A percentile compares a stretch with the other conserved stretches of the same genome.
Evolutionary conservation across 768 basidiomycete genomes (phyloP).

Genomic region (Tulasnella calospora): DNA sequence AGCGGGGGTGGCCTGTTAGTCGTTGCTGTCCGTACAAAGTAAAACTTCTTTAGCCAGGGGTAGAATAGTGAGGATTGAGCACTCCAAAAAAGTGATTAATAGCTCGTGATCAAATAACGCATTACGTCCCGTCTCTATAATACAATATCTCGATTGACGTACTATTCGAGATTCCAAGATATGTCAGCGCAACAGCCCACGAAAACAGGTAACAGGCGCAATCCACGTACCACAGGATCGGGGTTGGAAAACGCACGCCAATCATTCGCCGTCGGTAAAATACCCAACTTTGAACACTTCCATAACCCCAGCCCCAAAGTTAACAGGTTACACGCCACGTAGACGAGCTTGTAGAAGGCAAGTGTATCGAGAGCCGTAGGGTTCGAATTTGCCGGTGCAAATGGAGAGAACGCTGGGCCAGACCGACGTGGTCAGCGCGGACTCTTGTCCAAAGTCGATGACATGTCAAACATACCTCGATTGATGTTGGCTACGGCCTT

Average conservation of each 20-base stretch:
- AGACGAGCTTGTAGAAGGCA: conserved; percentile 64
- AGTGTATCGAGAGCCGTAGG: conserved; percentile 48
- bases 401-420: conserved; percentile 52
- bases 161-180: background rate
- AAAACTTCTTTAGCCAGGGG: background rate
- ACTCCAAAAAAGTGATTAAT: background rate
- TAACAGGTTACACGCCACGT: conserved; percentile 64
- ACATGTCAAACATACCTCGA: conserved; percentile 50
- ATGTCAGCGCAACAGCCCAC: background rate
- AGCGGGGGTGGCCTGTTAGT: too few species aligned
- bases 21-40: too few species aligned
- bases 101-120: background rate
- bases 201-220: background rate
- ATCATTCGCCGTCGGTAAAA: conserved; percentile 84
- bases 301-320: conserved; percentile 82
- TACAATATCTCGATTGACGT: background rate
- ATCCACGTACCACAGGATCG: conserved; percentile 39
- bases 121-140: background rate
- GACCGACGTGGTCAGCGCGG: background rate
- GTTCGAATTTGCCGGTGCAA: conserved; percentile 19
- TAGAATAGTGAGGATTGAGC: background rate
- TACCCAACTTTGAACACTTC: conserved; percentile 91
- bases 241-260: conserved; percentile 75
- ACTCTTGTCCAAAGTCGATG: background rate
- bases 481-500: conserved; percentile 78